Base-by-base conservation (phyloP, 1,284 basidiomycete species). In the Quambalaria eucalypti region DNA sequence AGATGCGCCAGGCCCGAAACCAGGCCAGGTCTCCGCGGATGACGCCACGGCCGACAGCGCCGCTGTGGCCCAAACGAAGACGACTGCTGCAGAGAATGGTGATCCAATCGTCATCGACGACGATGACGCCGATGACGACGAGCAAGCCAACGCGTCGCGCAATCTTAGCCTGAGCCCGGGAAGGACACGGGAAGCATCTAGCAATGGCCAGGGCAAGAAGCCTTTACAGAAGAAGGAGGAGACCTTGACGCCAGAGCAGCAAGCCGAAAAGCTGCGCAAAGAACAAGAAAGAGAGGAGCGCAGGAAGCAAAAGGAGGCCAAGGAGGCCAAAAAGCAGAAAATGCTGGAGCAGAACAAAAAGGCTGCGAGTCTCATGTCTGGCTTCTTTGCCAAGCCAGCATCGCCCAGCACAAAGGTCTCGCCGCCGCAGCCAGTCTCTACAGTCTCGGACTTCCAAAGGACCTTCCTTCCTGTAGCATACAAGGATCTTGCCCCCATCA, bases 211-310 rank as follows among this genome's bases (percentile, higher is more conserved):
- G 36, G 16, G 30, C 52, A 4, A 7, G 21, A 12, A 3, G 21
- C 4, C n/a, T n/a, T n/a, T n/a, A n/a, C 16, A 7, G 25, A 9
- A 7, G 42, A 46, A 7, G 5, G 42, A 46, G 21, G 25, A 26
- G 16, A 46, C 4, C 42, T 21, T 46, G 42, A 23, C 42, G 5
- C 42, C 56, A 5, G 26, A 25, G 26, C 61, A 65, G 46, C 51
- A 56, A 6, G 63, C 59, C 21, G 61, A 67, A 10, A 62, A 66
- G 39, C 62, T 66, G 56, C 59, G 60, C 12, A 56, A 57, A 52
- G 64, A 83, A 73, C 77, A 78, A 47, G 64, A 68, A n/a, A 64
- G 68, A 51, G 81, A 79, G 58, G 74, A 38, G 80, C 81, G 3
- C 86, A 84, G 79, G 85, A 16, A 23, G 47, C 54, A 33, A 29